Evolutionary conservation across 495 filamentous ascomycete species (phyloP).

Genomic region (Hyaloscypha hepaticicola): DNA sequence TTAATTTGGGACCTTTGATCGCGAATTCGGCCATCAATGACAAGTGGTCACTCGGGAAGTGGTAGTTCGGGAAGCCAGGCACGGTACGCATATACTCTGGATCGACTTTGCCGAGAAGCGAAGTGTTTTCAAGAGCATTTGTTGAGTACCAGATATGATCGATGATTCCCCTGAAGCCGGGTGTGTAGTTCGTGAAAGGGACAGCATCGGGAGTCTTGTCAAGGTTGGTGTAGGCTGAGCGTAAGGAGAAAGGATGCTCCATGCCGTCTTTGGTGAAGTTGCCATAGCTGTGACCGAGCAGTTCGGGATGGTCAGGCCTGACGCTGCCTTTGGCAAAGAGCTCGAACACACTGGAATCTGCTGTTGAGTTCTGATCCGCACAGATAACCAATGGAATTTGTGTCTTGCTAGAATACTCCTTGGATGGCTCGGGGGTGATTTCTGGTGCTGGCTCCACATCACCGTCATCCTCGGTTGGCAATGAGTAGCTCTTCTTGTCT

Average conservation of each 20-base stretch:
- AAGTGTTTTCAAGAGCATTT: constrained; percentile 83
- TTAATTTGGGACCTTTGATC: constrained; percentile 80
- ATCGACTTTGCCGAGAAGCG: constrained; percentile 87
- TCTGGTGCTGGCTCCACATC: constrained; percentile 53
- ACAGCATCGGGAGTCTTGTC: constrained; percentile 69
- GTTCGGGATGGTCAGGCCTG: constrained; percentile 69
- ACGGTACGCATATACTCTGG: constrained; percentile 84
- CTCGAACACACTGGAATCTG: constrained; percentile 83
- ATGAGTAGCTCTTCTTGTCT: constrained; percentile 68
- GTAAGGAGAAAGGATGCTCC: constrained; percentile 88
- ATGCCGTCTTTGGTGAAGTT: constrained; percentile 91
- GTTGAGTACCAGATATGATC: constrained; percentile 98
- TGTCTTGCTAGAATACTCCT: constrained; percentile 77
- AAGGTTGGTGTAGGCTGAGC: constrained; percentile 77
- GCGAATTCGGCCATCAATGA: constrained; percentile 89
- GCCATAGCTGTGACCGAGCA: constrained; percentile 70
- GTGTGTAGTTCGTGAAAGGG: constrained; percentile 94
- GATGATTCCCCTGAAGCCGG: constrained; percentile 82
- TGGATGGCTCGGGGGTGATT: constrained; percentile 57
- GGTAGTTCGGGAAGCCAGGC: constrained; percentile 94
- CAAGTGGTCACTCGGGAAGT: constrained; percentile 96
- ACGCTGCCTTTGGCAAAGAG: constrained; percentile 76
- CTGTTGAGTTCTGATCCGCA: constrained; percentile 91
- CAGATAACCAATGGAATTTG: constrained; percentile 91
- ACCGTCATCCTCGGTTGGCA: constrained; percentile 40